phyloP scores from a whole-genome alignment of 768 basidiomycete genomes.

The Coprinopsis strossmayeri region DNA sequence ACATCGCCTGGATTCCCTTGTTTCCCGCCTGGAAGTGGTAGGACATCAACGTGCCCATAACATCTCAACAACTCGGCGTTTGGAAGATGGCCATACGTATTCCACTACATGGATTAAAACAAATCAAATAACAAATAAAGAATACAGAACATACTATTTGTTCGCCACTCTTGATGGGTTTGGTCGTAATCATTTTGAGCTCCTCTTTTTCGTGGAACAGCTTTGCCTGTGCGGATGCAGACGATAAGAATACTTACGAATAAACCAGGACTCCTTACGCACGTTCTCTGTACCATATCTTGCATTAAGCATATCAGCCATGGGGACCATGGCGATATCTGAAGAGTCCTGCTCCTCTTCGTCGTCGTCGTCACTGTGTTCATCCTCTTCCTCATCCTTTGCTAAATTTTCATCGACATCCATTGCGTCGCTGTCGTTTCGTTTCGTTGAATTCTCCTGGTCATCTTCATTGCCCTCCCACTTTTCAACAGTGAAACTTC shows the following conservation, averaged over 20 bases:
- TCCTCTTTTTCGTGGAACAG: slow-evolving; percentile 70
- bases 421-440: slow-evolving; percentile 32
- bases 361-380: slow-evolving; percentile 28
- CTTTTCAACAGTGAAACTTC: slow-evolving; percentile 81
- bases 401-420: slow-evolving; percentile 28
- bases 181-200: slow-evolving; percentile 79
- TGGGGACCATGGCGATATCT: slow-evolving; percentile 86
- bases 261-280: slow-evolving; percentile 25
- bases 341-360: slow-evolving; percentile 50
- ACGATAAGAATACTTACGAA: too few species aligned
- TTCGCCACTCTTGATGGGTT: slow-evolving; percentile 63
- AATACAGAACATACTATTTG: slow-evolving; percentile 65
- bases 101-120: slow-evolving; percentile 51
- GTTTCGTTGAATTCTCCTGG: slow-evolving; percentile 17
- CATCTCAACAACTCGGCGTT: slow-evolving; percentile 91
- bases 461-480: slow-evolving; percentile 37
- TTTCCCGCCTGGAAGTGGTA: slow-evolving; percentile 44
- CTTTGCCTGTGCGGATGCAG: slow-evolving; percentile 51
- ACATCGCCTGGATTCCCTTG: slow-evolving; percentile 74
- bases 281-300: slow-evolving; percentile 82
- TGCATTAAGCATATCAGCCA: slow-evolving; percentile 96
- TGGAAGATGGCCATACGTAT: slow-evolving; percentile 91
- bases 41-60: slow-evolving; percentile 86
- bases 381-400: slow-evolving; percentile 29
- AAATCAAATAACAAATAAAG: slow-evolving; percentile 6